phyloP scores from a whole-genome alignment of 148 eudicot species.

The Dianthus caryophyllus region DNA sequence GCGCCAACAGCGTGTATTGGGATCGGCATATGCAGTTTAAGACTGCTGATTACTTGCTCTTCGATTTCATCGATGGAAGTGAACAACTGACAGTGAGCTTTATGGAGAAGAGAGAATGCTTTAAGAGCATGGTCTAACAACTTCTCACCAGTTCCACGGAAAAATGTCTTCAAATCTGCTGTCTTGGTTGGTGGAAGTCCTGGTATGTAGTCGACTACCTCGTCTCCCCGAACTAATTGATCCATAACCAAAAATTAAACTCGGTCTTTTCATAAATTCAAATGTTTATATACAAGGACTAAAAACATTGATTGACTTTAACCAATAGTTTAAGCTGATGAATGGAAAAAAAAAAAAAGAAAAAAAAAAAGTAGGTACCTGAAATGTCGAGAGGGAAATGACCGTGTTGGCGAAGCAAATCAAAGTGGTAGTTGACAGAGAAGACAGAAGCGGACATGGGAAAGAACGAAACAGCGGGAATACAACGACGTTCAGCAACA shows the following conservation, averaged over 20 bases:
- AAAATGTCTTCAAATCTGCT: slow-evolving; percentile 44
- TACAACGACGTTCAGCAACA: slow-evolving; percentile 35
- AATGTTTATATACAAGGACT: too few relatives aligned
- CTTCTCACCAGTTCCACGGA: slow-evolving; percentile 28
- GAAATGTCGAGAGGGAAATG: slow-evolving; percentile 36
- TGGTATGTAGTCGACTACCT: slow-evolving; percentile 51
- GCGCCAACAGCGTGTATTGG: slow-evolving; percentile 49
- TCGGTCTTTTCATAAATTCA: too few relatives aligned
- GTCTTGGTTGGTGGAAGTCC: slow-evolving; percentile 49
- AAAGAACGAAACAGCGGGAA: slow-evolving; percentile 48
- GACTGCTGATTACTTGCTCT: slow-evolving; percentile 27
- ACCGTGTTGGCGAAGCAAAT: slow-evolving; percentile 36
- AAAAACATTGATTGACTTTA: too few relatives aligned
- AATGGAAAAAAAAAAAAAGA: too few relatives aligned
- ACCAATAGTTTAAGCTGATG: too few relatives aligned
- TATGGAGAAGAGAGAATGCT: slow-evolving; percentile 24
- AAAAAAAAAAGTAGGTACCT: slow-evolving; percentile 38
- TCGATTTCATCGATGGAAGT: slow-evolving; percentile 48
- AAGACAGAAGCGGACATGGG: slow-evolving; percentile 43
- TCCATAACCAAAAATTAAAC: background rate
- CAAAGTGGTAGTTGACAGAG: slow-evolving; percentile 28
- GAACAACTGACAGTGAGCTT: slow-evolving; percentile 45
- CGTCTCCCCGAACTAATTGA: slow-evolving; percentile 33
- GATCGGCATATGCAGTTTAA: slow-evolving; percentile 28
- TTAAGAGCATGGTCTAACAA: slow-evolving; percentile 12